Percentiles rank a stretch among this genome's conserved stretches.
Conservation (phyloP, 2,329 filamentous ascomycete genomes). For the Fusarium domesticum region DNA sequence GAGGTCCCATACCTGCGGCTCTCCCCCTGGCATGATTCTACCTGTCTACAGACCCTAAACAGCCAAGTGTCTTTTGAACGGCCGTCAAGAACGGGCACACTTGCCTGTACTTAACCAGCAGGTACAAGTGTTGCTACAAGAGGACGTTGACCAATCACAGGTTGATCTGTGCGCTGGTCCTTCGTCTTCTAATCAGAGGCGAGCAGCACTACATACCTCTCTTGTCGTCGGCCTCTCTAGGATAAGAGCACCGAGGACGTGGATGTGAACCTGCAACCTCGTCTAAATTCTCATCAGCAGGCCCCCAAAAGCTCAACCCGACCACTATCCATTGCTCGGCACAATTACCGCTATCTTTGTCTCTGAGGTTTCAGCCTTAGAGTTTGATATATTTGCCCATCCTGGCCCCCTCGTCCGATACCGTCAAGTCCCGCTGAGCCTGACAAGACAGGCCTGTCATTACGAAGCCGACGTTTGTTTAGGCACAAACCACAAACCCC, state of each 20-base stretch:
- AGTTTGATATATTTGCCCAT: conserved; percentile 17
- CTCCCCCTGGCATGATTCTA: no score
- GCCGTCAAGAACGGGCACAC: neutral
- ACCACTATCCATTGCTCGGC: conserved; percentile 22
- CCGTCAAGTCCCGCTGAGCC: neutral
- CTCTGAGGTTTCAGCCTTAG: conserved; percentile 10
- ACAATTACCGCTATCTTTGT: conserved; percentile 9
- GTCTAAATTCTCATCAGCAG: conserved; percentile 15
- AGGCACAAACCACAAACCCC: conserved; percentile 15
- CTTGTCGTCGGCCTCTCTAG: neutral
- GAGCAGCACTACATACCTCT: neutral
- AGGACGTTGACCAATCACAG: neutral
- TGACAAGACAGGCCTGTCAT: neutral
- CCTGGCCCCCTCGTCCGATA: conserved; percentile 13
- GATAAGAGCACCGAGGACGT: neutral
- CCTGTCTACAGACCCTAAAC: neutral
- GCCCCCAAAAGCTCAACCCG: conserved; percentile 18
- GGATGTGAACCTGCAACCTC: neutral
- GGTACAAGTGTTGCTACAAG: no score
- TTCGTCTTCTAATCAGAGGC: no score
- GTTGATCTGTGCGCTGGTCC: no score
- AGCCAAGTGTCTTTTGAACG: neutral
- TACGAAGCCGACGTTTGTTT: conserved; percentile 24
- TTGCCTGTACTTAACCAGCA: neutral
- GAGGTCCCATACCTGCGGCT: no score